Evolutionary conservation across 139 green algal genomes (phyloP), one percentile per base, ranked within the genome.

Genomic region (Tetradesmus lagerheimii): DNA sequence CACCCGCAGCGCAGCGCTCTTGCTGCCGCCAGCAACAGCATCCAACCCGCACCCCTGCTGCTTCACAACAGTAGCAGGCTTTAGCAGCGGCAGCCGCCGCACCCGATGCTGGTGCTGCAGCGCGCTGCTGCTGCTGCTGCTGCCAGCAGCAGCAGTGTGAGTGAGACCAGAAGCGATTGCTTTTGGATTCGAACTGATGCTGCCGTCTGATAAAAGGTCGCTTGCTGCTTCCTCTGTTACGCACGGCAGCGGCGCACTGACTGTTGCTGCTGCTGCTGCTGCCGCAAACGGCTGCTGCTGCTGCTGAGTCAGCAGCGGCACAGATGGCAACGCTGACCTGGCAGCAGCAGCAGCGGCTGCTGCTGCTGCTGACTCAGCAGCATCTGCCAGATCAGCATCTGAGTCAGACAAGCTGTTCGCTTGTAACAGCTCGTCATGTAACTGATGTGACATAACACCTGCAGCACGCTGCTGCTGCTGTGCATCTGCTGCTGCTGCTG

Each of bases 1-100:
- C 45, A 98, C 93, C 34, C 93, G 93, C 76, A 92, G 80, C 5
- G 93, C 76, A 89, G 89, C 23, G 35, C 41, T 29, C 25, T 50
- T 20, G 37, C 53, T 43, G 41, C 77, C 38, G 62, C 83, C 37
- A 39, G 80, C 89, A 53, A 78, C 83, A 34, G 78, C 90, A 35
- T 41, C 50, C 27, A 77, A 78, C 16, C 62, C 76, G 8, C 25
- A 39, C 1, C 14, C 83, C n/a, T 45, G 66, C 4, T 76, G 45
- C 62, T 66, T 75, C 84, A 31, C 77, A 62, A 41, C 75, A 78
- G 31, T 37, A 62, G 45, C 67, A 14, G 76, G 83, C 35, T 23
- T 67, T 66, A 57, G 79, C 84, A 62, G 35, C 77, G 85, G 27
- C 50, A 64, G 50, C 50, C 50, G 50, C 50, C 50, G 50, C 11